Evolutionary conservation across 2,329 filamentous ascomycete genomes (phyloP).

Genomic region (Cucurbitaria berberidis): DNA sequence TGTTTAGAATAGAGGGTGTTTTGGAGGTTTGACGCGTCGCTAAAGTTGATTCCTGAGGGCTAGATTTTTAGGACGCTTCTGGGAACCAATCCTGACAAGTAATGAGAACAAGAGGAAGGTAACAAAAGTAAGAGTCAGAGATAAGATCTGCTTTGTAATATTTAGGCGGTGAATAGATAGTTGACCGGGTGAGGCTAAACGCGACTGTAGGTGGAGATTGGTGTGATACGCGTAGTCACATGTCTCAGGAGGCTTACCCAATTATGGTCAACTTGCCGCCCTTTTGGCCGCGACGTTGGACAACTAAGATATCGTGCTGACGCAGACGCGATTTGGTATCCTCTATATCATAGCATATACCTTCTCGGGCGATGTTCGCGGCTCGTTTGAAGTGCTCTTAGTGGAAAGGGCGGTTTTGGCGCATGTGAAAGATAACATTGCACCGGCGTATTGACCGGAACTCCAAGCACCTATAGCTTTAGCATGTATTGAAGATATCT

Average conservation of each 20-base stretch:
- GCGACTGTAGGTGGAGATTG: not conserved
- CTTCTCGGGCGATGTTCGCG: not conserved
- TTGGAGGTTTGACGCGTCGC: not conserved
- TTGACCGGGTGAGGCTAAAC: not conserved
- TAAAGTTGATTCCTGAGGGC: not conserved
- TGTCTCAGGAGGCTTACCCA: conserved; percentile 16
- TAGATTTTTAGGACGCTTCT: not conserved
- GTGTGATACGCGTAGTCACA: conserved; percentile 34
- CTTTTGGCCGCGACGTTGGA: conserved; percentile 1
- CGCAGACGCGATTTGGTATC: not conserved
- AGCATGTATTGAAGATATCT: not conserved
- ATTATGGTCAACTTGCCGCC: conserved; percentile 9
- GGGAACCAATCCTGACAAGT: not conserved
- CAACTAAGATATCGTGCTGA: not conserved
- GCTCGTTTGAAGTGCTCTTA: not conserved
- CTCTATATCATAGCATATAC: not conserved
- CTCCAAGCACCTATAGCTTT: not conserved
- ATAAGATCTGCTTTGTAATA: not conserved
- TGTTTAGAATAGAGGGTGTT: not conserved
- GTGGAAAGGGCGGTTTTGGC: not conserved
- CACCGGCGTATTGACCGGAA: not conserved
- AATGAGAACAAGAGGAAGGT: too few species aligned
- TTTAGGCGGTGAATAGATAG: not conserved
- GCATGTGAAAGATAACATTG: not conserved
- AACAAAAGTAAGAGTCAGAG: not conserved